Evolutionary conservation across 2,329 filamentous ascomycete species (phyloP).

Genomic region (Aspergillus sergii): DNA sequence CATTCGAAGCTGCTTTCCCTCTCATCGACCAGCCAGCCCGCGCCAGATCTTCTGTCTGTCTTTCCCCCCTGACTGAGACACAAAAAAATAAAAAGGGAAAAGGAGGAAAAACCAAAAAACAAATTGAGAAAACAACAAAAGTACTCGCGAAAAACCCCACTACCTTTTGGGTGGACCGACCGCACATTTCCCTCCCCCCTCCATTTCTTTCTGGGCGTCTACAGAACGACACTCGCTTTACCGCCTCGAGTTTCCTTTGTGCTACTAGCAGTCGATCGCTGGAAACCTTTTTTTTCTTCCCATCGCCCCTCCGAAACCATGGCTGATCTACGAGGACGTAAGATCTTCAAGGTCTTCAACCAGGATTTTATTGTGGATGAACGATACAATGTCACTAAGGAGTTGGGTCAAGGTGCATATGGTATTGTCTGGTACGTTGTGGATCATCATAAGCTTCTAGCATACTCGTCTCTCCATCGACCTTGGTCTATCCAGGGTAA

Average conservation of each 20-base stretch:
- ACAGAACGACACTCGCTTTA: constrained; percentile 7
- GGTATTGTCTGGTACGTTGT: constrained; percentile 88
- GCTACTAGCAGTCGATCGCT: constrained; percentile 13
- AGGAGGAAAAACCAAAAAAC: neutral
- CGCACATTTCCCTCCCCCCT: constrained; percentile 4
- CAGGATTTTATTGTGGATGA: constrained; percentile 99
- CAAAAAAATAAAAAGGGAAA: neutral
- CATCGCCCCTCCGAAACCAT: constrained; percentile 41
- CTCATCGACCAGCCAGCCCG: constrained; percentile 6
- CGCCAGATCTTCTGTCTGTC: constrained; percentile 8
- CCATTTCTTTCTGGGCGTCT: constrained; percentile 6
- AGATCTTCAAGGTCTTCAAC: constrained; percentile 99
- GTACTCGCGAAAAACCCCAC: constrained; percentile 1
- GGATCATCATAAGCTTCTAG: constrained; percentile 7
- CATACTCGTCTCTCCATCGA: neutral
- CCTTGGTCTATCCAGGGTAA: neutral
- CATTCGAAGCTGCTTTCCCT: constrained; percentile 9
- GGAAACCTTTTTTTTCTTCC: neutral
- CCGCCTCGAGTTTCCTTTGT: neutral
- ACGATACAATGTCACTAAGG: constrained; percentile 97
- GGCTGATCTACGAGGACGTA: constrained; percentile 70
- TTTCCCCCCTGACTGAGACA: neutral
- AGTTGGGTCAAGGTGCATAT: constrained; percentile 96
- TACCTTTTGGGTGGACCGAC: neutral
- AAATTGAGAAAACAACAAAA: neutral